Percentiles rank a stretch among this genome's conserved stretches.
phyloP scores from a whole-genome alignment of 2,329 filamentous ascomycete species.

The Dactylellina drechsleri region DNA sequence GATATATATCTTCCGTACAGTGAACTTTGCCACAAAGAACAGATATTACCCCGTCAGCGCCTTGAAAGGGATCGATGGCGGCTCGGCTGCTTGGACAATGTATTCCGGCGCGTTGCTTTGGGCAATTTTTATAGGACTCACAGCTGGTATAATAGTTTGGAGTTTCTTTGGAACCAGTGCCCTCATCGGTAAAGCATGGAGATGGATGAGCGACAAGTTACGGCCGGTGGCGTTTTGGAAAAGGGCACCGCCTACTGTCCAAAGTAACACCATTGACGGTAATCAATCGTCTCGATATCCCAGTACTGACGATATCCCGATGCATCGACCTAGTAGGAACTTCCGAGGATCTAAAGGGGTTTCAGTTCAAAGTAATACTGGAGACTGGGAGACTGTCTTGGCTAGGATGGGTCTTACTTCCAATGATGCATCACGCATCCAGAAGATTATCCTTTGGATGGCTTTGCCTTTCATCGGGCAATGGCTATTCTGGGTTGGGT shows the following conservation, averaged over 20 bases:
- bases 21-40: neutral
- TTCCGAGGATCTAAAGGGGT: too few relatives aligned
- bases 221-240: too few relatives aligned
- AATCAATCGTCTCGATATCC: too few relatives aligned
- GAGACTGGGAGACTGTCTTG: neutral
- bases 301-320: too few relatives aligned
- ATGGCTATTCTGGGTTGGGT: slow-evolving; percentile 9
- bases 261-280: too few relatives aligned
- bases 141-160: neutral
- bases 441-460: neutral
- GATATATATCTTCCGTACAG: neutral
- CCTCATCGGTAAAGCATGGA: too few relatives aligned
- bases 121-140: neutral
- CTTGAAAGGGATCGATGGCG: neutral
- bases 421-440: neutral
- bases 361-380: too few relatives aligned
- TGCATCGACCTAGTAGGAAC: too few relatives aligned
- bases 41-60: neutral
- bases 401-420: neutral
- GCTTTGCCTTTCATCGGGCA: slow-evolving; percentile 5
- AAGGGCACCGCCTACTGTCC: too few relatives aligned
- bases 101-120: neutral
- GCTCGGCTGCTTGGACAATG: neutral
- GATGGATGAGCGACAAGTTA: too few relatives aligned
- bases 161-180: neutral